A percentile compares a stretch with the other conserved stretches of the same genome.
phyloP scores from a whole-genome alignment of 2,329 filamentous ascomycete species.

The Aspergillus terreus region DNA sequence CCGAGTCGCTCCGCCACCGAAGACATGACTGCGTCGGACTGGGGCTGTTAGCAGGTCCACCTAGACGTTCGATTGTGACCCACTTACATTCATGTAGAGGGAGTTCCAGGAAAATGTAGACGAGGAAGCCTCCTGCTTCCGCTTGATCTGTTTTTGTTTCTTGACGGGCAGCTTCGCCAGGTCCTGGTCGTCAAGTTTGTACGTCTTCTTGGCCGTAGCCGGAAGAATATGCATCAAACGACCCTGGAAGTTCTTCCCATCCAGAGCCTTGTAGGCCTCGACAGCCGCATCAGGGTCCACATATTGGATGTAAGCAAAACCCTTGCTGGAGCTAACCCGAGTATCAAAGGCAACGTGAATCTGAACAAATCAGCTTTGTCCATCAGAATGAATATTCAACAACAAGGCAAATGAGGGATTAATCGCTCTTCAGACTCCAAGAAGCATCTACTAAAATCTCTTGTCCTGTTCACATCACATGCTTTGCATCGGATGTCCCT shows the following conservation, averaged over 20 bases:
- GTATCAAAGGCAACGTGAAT: slow-evolving; percentile 78
- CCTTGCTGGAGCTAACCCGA: slow-evolving; percentile 70
- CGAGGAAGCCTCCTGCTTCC: slow-evolving; percentile 73
- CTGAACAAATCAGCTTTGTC: slow-evolving; percentile 54
- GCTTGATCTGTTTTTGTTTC: slow-evolving; percentile 86
- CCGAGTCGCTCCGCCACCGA: slow-evolving; percentile 83
- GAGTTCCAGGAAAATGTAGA: slow-evolving; percentile 95
- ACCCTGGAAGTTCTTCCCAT: slow-evolving; percentile 87
- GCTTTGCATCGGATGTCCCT: slow-evolving; percentile 99
- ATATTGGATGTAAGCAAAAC: slow-evolving; percentile 85
- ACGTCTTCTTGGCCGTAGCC: slow-evolving; percentile 74
- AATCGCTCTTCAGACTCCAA: slow-evolving; percentile 67
- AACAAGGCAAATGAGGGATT: too few relatives aligned
- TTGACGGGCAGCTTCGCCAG: slow-evolving; percentile 90
- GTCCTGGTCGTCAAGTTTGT: slow-evolving; percentile 79
- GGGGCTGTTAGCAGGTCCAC: slow-evolving; percentile 17
- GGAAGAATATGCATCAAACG: slow-evolving; percentile 87
- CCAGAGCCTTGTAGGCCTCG: slow-evolving; percentile 72
- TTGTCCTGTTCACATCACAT: slow-evolving; percentile 87
- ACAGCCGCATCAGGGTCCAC: slow-evolving; percentile 68
- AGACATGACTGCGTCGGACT: slow-evolving; percentile 80
- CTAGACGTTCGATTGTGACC: not conserved
- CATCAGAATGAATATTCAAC: too few relatives aligned
- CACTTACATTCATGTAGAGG: slow-evolving; percentile 87
- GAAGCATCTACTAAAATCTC: slow-evolving; percentile 99